Conservation (phyloP, 2,329 filamentous ascomycete genomes). For the Neofusicoccum parvum region DNA sequence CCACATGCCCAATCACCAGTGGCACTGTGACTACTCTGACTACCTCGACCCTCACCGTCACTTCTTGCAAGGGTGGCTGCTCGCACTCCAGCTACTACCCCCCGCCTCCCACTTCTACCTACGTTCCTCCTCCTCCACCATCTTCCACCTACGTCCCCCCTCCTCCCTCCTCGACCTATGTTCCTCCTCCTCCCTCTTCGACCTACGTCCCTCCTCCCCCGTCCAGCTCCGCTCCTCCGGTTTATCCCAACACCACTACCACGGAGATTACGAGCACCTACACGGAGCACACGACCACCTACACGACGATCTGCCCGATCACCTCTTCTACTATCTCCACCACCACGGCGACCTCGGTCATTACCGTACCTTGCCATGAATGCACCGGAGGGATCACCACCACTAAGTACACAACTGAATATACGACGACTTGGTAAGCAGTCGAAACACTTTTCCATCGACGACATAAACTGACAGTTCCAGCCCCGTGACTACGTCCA, state of each 20-base stretch:
- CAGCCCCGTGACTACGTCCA: constrained; percentile 12
- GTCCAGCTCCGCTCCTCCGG: background rate
- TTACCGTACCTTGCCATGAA: constrained; percentile 11
- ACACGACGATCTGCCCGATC: constrained; percentile 25
- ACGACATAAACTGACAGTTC: constrained; percentile 16
- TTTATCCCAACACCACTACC: constrained; percentile 4
- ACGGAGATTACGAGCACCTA: constrained; percentile 3
- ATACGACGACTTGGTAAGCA: constrained; percentile 11
- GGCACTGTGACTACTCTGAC: constrained; percentile 19
- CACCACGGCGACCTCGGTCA: constrained; percentile 21
- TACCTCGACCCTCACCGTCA: constrained; percentile 22
- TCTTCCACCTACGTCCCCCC: background rate
- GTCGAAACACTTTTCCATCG: background rate
- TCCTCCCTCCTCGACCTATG: background rate
- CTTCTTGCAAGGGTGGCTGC: constrained; percentile 20
- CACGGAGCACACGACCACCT: constrained; percentile 14
- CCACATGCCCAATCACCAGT: constrained; percentile 23
- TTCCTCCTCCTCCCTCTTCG: background rate
- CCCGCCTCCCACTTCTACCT: background rate
- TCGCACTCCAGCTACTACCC: background rate
- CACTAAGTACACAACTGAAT: background rate
- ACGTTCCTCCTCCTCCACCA: background rate
- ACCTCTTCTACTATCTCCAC: constrained; percentile 23
- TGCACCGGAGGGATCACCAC: constrained; percentile 16
- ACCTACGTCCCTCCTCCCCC: background rate